Base-by-base conservation (phyloP, 2,329 filamentous ascomycete genomes). In the Ophiostoma sp. region DNA sequence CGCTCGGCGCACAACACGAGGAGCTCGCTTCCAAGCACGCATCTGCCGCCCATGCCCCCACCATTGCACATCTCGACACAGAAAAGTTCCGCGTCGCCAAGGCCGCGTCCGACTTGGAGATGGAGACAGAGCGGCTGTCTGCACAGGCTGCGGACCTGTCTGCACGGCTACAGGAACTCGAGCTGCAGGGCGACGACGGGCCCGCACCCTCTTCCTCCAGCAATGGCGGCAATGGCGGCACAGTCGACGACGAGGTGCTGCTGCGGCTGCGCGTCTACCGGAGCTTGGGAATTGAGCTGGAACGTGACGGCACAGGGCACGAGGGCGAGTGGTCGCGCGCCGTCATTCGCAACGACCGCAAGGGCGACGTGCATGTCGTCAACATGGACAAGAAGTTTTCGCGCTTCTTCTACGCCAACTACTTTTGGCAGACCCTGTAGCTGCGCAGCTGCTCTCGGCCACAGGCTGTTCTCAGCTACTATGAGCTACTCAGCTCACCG, bases 51-150 rank as follows among this genome's bases (percentile, higher is more conserved):
- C 94, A 98, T 81, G 93, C 94, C 6, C 89, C 88, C 48, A 88
- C 92, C 77, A 97, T 98, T 73, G 85, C 95, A 27, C 87, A 90
- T 57, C 89, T 97, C 72, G 94, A 98, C 80, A 96, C 93, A 1
- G 89, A 94, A 75, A 97, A 97, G 78, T 98, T 98, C 81, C 90
- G 93, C 75, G 90, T 93, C 71, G 94, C 94, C n/a, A 98, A 98
- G 80, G 88, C 91, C 20, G 93, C 92, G 0, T 90, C 87, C 1
- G 94, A 98, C 78, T 83, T 95, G 7, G 94, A 97, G 82, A 93
- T 94, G 77, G 95, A 99, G 81, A 91, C 91, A n/a, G 94, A 98
- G 83, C 86, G 94, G n/a, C 82, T 98, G 65, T 89, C 91, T 70
- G 87, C 88, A 6, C 92, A 96, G 79, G 81, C 93, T 6, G 90